Conservation (phyloP, 768 basidiomycete genomes). For the Porpolomopsis calyptriformis region DNA sequence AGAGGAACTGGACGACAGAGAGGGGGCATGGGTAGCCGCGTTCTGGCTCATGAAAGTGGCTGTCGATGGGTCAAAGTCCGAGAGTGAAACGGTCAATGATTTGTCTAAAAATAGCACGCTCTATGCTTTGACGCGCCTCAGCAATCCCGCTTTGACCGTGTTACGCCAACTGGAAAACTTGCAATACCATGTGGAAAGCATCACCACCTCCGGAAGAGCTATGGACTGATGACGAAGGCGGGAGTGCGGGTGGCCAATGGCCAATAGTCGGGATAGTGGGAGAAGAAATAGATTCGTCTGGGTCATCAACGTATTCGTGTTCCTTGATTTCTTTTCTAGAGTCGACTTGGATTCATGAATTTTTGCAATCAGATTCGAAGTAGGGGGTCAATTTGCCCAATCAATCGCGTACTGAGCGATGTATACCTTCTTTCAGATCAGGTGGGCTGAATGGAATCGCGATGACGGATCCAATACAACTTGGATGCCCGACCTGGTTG, state of each 20-base stretch:
- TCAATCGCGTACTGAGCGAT: too few relatives aligned
- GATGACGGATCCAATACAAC: slow-evolving; percentile 44
- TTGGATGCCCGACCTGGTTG: slow-evolving; percentile 29
- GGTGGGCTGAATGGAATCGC: slow-evolving; percentile 44
- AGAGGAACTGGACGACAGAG: too few relatives aligned
- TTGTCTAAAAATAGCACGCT: too few relatives aligned
- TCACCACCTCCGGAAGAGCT: slow-evolving; percentile 4
- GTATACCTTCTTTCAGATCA: slow-evolving; percentile 25
- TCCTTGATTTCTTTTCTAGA: slow-evolving; percentile 2
- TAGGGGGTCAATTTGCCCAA: too few relatives aligned
- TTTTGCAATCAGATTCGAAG: slow-evolving; percentile 21
- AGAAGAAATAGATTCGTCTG: slow-evolving; percentile 28
- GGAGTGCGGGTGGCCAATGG: slow-evolving; percentile 21
- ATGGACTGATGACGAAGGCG: slow-evolving; percentile 18
- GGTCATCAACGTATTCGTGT: slow-evolving; percentile 22
- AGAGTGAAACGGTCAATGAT: too few relatives aligned
- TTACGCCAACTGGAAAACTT: too few relatives aligned
- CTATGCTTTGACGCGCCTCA: too few relatives aligned
- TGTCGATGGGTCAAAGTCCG: too few relatives aligned
- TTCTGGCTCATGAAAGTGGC: too few relatives aligned
- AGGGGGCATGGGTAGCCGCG: too few relatives aligned
- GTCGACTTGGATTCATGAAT: background rate
- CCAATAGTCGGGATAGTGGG: slow-evolving; percentile 24
- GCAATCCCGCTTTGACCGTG: too few relatives aligned
- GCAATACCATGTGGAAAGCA: slow-evolving; percentile 7